Conservation (phyloP, 2,329 filamentous ascomycete genomes). For the Teratosphaeria destructans region DNA sequence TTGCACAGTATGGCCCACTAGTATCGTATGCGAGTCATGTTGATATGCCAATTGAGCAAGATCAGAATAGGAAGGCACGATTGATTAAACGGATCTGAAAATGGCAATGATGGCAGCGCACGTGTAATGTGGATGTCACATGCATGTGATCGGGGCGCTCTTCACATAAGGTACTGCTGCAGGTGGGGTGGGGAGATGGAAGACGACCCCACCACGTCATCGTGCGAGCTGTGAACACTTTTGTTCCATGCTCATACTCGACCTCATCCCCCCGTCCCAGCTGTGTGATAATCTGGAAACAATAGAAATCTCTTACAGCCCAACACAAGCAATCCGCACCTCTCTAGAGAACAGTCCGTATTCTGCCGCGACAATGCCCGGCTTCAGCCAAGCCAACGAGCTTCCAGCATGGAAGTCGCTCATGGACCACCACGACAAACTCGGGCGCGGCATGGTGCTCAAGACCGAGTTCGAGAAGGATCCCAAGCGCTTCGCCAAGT, state of each 20-base stretch:
- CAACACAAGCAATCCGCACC: not conserved
- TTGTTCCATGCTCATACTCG: not conserved
- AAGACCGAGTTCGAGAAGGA: conserved; percentile 90
- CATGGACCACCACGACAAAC: conserved; percentile 75
- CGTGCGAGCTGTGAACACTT: not conserved
- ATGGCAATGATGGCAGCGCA: no score
- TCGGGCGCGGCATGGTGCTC: conserved; percentile 82
- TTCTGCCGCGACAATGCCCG: conserved; percentile 34
- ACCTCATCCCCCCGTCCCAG: not conserved
- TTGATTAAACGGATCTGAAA: no score
- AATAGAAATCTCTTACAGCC: not conserved
- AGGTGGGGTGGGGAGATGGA: not conserved
- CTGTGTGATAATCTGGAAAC: not conserved
- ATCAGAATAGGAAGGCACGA: no score
- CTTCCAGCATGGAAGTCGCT: conserved; percentile 83
- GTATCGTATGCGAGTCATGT: no score
- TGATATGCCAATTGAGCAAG: no score
- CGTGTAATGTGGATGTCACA: no score
- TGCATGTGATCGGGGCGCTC: not conserved
- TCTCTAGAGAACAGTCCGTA: not conserved
- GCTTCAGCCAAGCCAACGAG: conserved; percentile 74
- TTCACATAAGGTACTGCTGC: not conserved
- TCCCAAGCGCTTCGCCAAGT: conserved; percentile 78
- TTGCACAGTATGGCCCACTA: not conserved
- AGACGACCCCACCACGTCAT: not conserved